phyloP scores from a whole-genome alignment of 192 early-diverging fungal species.

The Coemansia sp. region DNA sequence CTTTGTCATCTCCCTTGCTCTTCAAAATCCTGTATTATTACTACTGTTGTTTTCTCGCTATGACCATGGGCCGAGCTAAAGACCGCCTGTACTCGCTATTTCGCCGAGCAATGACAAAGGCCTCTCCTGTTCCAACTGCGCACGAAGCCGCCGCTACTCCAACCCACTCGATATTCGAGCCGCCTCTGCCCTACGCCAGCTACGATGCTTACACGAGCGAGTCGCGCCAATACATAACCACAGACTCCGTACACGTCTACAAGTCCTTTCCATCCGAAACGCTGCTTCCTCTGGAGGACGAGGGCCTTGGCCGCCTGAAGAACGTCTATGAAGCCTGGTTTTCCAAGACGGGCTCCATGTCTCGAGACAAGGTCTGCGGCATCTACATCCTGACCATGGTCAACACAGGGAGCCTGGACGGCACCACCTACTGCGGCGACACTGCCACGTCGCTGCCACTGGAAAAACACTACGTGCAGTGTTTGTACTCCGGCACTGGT shows the following conservation, averaged over 20 bases:
- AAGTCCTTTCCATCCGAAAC: slow-evolving; percentile 39
- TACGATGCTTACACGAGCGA: slow-evolving; percentile 28
- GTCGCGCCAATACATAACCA: slow-evolving; percentile 24
- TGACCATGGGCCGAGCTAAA: slow-evolving; percentile 21
- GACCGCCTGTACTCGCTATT: slow-evolving; percentile 25
- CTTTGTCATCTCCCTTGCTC: background rate
- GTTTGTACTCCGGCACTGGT: slow-evolving; percentile 39
- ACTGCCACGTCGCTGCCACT: background rate
- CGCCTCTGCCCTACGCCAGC: slow-evolving; percentile 14
- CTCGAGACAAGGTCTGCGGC: slow-evolving; percentile 37
- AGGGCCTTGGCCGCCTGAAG: slow-evolving; percentile 41
- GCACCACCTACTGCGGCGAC: slow-evolving; percentile 13
- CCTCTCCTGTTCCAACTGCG: background rate
- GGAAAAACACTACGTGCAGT: slow-evolving; percentile 32
- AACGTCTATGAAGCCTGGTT: slow-evolving; percentile 45
- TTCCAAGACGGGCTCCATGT: slow-evolving; percentile 15
- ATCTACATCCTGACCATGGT: slow-evolving; percentile 28
- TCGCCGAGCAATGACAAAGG: background rate
- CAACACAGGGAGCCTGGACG: slow-evolving; percentile 11
- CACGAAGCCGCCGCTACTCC: background rate
- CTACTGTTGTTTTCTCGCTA: background rate
- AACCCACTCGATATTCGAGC: slow-evolving; percentile 6
- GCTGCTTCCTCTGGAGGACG: slow-evolving; percentile 36
- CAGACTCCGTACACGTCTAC: slow-evolving; percentile 16
- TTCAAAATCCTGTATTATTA: too few species aligned